These are phyloP conservation scores for Chlorella sorokiniana DNA, from an alignment of 139 green algal species.

Conservation along the genomic window DNA sequence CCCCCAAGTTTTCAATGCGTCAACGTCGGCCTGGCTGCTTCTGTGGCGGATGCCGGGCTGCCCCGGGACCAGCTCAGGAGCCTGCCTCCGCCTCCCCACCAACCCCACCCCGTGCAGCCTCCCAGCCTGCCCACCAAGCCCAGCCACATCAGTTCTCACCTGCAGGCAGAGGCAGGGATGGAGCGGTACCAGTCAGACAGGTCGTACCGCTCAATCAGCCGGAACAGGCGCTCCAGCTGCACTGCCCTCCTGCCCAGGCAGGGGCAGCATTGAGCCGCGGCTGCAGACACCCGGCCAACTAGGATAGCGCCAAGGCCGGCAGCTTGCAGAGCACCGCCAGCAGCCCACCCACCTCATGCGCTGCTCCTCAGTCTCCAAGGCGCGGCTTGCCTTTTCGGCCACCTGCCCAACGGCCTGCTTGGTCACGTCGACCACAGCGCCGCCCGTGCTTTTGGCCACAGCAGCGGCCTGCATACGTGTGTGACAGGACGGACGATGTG, in stretches of 20 bases:
- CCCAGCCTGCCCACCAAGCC: background rate
- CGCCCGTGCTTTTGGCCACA: background rate
- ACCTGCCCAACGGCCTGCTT: background rate
- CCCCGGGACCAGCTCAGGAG: background rate
- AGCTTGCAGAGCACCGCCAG: background rate
- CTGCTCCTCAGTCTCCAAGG: slow-evolving; percentile 2
- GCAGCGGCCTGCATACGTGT: no score
- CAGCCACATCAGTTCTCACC: no score
- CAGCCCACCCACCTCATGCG: background rate
- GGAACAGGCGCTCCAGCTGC: background rate
- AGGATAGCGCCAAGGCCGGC: background rate
- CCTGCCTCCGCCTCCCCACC: no score
- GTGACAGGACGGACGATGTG: no score
- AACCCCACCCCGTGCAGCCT: background rate
- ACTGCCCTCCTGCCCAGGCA: background rate
- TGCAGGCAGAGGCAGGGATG: background rate
- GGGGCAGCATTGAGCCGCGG: background rate
- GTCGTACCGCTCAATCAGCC: background rate
- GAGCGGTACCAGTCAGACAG: background rate
- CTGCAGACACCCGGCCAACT: background rate
- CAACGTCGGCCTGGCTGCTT: no score
- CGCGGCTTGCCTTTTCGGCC: background rate
- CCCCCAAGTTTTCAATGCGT: background rate
- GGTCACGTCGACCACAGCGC: background rate
- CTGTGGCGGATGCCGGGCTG: background rate